These are phyloP conservation scores for Pythium aquatile DNA, from an alignment of 352 stramenopile genomes.

Conservation along the genomic window DNA sequence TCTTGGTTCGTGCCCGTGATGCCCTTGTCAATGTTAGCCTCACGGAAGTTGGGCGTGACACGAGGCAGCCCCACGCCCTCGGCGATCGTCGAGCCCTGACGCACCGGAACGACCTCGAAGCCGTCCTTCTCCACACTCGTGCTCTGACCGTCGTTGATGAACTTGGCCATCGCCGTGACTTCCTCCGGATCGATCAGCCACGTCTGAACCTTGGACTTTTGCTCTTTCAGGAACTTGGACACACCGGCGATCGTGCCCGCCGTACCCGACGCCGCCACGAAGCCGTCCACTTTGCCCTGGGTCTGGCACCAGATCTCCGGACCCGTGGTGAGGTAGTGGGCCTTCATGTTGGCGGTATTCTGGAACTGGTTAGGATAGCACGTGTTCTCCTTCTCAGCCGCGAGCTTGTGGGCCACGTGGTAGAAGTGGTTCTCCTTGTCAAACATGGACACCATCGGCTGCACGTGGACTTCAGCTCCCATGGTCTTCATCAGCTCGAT, in stretches of 20 bases:
- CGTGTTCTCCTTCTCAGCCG: conserved; percentile 30
- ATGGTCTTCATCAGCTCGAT: conserved; percentile 80
- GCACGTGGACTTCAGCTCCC: conserved; percentile 61
- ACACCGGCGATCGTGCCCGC: conserved; percentile 92
- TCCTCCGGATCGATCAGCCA: conserved; percentile 81
- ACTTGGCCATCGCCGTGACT: conserved; percentile 83
- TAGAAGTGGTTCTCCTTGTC: conserved; percentile 79
- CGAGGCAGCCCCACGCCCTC: conserved; percentile 93
- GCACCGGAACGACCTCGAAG: conserved; percentile 85
- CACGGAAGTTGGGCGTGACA: conserved; percentile 91
- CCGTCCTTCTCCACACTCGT: conserved; percentile 83
- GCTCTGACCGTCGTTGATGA: conserved; percentile 61
- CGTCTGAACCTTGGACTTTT: conserved; percentile 53
- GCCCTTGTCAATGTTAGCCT: conserved; percentile 88
- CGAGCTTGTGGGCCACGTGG: conserved; percentile 60
- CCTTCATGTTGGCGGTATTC: conserved; percentile 68
- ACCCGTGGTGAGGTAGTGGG: conserved; percentile 77
- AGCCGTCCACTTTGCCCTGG: conserved; percentile 87
- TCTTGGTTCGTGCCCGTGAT: conserved; percentile 92
- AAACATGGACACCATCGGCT: conserved; percentile 59
- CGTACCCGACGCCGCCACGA: conserved; percentile 89
- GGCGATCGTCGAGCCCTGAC: conserved; percentile 87
- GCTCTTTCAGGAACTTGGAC: conserved; percentile 92
- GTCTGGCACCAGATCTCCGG: conserved; percentile 90
- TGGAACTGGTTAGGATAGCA: conserved; percentile 79